A percentile compares a stretch with the other conserved stretches of the same genome.
These are phyloP conservation scores for Proliferodiscus dingleyae DNA, from an alignment of 2,329 filamentous ascomycete species.

Conservation along the genomic window DNA sequence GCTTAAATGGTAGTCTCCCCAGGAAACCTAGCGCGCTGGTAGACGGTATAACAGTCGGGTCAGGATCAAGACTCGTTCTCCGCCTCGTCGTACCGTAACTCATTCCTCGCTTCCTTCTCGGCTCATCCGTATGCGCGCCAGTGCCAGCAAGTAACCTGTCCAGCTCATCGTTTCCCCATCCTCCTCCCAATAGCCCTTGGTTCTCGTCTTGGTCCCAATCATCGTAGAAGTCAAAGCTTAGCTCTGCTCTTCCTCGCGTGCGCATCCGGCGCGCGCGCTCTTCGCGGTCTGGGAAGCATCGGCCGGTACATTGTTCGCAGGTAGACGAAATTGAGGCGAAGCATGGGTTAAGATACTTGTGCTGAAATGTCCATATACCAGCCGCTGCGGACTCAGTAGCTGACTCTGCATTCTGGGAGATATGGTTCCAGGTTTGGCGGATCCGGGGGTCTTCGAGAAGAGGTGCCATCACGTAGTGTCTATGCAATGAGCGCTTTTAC, in stretches of 20 bases:
- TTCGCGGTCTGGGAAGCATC: conserved; percentile 67
- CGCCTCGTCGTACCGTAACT: conserved; percentile 71
- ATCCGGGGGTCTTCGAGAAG: conserved; percentile 77
- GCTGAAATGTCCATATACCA: conserved; percentile 82
- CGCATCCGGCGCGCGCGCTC: conserved; percentile 52
- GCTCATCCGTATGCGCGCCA: conserved; percentile 47
- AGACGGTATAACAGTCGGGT: conserved; percentile 86
- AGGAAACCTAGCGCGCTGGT: conserved; percentile 83
- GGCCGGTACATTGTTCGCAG: conserved; percentile 66
- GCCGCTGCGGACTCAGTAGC: conserved; percentile 90
- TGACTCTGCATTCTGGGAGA: conserved; percentile 83
- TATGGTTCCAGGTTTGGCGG: conserved; percentile 88
- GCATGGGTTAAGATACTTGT: conserved; percentile 80
- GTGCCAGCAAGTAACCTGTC: conserved; percentile 75
- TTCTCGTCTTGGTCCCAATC: conserved; percentile 70
- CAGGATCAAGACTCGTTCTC: conserved; percentile 53
- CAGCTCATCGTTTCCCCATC: conserved; percentile 81
- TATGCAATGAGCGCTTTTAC: background rate
- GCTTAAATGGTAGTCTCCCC: conserved; percentile 75
- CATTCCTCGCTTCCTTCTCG: conserved; percentile 74
- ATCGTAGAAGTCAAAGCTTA: conserved; percentile 95
- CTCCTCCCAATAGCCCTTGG: conserved; percentile 57
- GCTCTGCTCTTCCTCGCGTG: conserved; percentile 62
- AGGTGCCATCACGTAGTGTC: conserved; percentile 30
- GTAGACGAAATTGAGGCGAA: conserved; percentile 61